Evolutionary conservation across 176 grass and related monocot genomes (phyloP).

Genomic region (Neostapfia colusana): DNA sequence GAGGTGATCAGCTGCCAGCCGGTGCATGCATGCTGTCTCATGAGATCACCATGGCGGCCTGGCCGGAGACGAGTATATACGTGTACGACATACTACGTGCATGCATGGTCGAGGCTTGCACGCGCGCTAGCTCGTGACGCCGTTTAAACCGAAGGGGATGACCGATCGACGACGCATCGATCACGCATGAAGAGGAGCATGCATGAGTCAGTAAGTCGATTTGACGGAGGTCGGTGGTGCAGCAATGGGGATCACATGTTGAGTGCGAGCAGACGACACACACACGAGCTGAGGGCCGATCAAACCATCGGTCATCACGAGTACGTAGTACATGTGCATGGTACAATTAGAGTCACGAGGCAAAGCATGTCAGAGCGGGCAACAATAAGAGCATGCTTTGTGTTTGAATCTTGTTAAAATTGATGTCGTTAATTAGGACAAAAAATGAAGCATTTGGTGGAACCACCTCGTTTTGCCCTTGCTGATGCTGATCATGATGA

Average conservation of each 20-base stretch:
- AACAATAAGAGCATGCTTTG: background rate
- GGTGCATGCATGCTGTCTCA: background rate
- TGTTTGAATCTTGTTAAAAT: no score
- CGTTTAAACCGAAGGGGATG: conserved; percentile 31
- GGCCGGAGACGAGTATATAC: background rate
- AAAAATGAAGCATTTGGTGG: no score
- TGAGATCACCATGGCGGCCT: background rate
- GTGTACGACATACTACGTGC: background rate
- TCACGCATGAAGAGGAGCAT: conserved; percentile 42
- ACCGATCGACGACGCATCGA: no score
- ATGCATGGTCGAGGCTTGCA: conserved; percentile 7
- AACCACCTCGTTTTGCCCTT: no score
- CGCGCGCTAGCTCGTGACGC: conserved; percentile 14
- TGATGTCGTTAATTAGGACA: no score
- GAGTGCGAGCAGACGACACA: background rate
- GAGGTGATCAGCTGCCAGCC: background rate
- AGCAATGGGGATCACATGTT: conserved; percentile 55
- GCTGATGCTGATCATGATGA: no score
- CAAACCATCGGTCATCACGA: background rate
- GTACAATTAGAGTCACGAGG: conserved; percentile 24
- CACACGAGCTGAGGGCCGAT: background rate
- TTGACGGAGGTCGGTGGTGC: conserved; percentile 42
- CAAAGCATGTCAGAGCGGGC: background rate
- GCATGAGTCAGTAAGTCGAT: conserved; percentile 58
- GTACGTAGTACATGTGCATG: background rate